Evolutionary conservation across 305 asterid species (phyloP).

Genomic region (Solanum hybrid): DNA sequence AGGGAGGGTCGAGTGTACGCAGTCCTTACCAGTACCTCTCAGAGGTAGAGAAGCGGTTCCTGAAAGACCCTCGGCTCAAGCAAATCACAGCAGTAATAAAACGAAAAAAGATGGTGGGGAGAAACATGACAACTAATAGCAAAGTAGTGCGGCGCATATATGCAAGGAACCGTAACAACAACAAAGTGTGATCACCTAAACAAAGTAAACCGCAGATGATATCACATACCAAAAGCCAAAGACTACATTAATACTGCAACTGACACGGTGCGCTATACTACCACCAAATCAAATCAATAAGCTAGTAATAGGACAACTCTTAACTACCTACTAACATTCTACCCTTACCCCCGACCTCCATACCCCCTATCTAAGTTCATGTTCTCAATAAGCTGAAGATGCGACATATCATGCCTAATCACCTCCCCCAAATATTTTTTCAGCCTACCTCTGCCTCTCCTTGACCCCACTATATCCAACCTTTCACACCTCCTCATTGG

Average conservation of each 20-base stretch:
- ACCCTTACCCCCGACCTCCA: neutral
- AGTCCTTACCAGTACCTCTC: neutral
- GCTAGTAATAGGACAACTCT: neutral
- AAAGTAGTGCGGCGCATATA: neutral
- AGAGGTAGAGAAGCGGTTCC: neutral
- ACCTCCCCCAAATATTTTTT: neutral
- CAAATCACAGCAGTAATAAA: neutral
- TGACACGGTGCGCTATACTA: neutral
- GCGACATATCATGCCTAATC: neutral
- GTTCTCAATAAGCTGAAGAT: neutral
- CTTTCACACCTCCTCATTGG: neutral
- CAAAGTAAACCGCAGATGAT: neutral
- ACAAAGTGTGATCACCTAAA: neutral
- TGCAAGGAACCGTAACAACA: neutral
- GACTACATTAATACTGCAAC: neutral
- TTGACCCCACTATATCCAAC: neutral
- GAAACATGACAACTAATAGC: neutral
- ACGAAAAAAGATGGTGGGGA: neutral
- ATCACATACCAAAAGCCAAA: neutral
- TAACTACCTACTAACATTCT: neutral
- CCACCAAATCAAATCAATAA: neutral
- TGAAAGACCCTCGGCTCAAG: neutral
- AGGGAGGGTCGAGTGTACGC: neutral
- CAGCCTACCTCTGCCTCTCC: neutral
- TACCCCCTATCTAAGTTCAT: neutral